Conservation (phyloP, 805 yeast genomes). For the Metschnikowia santaceciliae region DNA sequence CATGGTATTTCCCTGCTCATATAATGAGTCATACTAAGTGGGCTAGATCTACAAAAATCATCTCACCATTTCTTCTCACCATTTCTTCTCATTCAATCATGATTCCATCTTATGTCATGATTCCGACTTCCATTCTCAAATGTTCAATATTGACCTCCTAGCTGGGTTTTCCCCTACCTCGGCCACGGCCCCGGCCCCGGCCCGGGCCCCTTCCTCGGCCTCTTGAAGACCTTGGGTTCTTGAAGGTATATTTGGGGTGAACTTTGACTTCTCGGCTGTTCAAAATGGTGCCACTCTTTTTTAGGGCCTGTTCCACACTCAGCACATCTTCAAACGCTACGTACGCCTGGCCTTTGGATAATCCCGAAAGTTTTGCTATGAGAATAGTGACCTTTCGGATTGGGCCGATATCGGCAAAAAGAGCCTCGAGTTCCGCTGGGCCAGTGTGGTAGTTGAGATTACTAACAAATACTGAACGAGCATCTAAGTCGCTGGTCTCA, state of each 20-base stretch:
- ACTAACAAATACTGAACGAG: conserved; percentile 52
- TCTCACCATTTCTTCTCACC: too few species aligned
- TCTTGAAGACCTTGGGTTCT: neutral
- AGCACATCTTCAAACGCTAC: conserved; percentile 48
- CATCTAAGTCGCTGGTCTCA: conserved; percentile 37
- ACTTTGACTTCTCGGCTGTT: conserved; percentile 47
- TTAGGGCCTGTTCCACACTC: conserved; percentile 46
- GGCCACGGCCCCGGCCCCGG: conserved; percentile 23
- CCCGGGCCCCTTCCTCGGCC: conserved; percentile 15
- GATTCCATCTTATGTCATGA: too few species aligned
- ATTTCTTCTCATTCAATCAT: too few species aligned
- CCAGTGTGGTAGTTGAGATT: conserved; percentile 47
- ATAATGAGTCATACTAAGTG: too few species aligned
- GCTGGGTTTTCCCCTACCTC: conserved; percentile 24
- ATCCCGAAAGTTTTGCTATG: conserved; percentile 41
- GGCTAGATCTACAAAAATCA: too few species aligned
- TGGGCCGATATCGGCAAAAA: conserved; percentile 42
- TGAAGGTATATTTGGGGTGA: conserved; percentile 49
- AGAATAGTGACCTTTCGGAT: conserved; percentile 53
- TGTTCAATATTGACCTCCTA: neutral
- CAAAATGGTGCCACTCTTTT: conserved; percentile 37
- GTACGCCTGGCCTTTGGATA: conserved; percentile 60
- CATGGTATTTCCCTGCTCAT: too few species aligned
- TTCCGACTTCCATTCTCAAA: too few species aligned
- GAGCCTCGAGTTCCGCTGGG: conserved; percentile 48